phyloP scores from a whole-genome alignment of 2,329 filamentous ascomycete species.

The Ophiosphaerella herpotricha region DNA sequence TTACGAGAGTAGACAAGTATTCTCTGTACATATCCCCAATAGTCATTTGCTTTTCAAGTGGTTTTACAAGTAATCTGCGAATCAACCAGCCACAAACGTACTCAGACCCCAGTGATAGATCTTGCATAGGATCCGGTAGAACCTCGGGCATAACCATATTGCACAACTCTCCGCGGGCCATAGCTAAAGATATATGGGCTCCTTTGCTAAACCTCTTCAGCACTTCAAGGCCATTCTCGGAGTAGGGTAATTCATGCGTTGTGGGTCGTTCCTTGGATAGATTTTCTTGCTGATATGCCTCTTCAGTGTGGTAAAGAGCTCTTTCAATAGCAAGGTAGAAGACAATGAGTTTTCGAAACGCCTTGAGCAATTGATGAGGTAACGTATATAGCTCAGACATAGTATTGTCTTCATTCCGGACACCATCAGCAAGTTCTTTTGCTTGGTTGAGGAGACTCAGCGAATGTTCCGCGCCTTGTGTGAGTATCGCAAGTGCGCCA shows the following conservation, averaged over 20 bases:
- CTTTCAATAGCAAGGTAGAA: constrained; percentile 36
- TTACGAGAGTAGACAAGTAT: constrained; percentile 38
- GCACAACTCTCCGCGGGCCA: constrained; percentile 31
- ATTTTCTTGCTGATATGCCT: constrained; percentile 3
- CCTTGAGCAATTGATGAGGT: constrained; percentile 25
- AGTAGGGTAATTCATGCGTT: constrained; percentile 7
- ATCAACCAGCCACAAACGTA: constrained; percentile 40
- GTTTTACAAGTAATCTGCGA: constrained; percentile 34
- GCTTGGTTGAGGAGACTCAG: constrained; percentile 15
- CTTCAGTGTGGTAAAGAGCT: constrained; percentile 22
- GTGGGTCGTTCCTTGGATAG: neutral
- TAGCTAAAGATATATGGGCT: constrained; percentile 12
- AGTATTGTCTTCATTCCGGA: constrained; percentile 27
- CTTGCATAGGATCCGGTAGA: constrained; percentile 12
- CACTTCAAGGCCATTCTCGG: constrained; percentile 15
- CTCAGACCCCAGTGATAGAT: constrained; percentile 32
- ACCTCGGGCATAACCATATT: constrained; percentile 24
- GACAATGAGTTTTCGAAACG: constrained; percentile 25
- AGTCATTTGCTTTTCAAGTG: constrained; percentile 30
- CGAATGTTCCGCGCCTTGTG: constrained; percentile 13
- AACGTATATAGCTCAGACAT: constrained; percentile 34
- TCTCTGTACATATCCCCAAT: constrained; percentile 38
- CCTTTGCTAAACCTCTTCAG: constrained; percentile 24
- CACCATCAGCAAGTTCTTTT: constrained; percentile 31
- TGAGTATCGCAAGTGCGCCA: constrained; percentile 18